Evolutionary conservation across 2,329 filamentous ascomycete genomes (phyloP).

Genomic region (Hypocreales sp.): DNA sequence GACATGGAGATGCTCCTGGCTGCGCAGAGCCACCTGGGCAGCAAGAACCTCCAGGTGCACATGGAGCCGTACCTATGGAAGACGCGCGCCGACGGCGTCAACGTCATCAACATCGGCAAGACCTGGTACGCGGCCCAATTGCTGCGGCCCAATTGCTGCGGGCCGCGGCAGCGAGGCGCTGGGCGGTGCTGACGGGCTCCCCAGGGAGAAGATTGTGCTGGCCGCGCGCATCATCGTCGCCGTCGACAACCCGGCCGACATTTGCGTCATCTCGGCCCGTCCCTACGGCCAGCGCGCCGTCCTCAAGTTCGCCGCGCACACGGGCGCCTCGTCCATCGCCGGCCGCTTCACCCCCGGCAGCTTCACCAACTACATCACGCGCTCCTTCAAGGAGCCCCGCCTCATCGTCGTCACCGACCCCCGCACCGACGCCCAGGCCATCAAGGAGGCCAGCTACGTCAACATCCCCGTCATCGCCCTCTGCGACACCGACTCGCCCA

Average conservation of each 20-base stretch:
- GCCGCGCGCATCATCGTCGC: conserved; percentile 97
- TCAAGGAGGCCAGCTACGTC: conserved; percentile 99
- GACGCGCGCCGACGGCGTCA: conserved; percentile 95
- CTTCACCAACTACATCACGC: conserved; percentile 99
- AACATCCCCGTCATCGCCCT: conserved; percentile 99
- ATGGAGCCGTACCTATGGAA: conserved; percentile 99
- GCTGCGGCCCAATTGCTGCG: too few relatives aligned
- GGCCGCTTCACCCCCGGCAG: conserved; percentile 99
- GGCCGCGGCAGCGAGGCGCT: neutral
- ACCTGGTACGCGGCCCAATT: conserved; percentile 59
- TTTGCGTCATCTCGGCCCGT: conserved; percentile 98
- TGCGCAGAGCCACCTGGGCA: conserved; percentile 90
- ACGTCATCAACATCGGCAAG: conserved; percentile 99
- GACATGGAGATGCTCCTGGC: conserved; percentile 99
- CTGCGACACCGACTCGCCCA: conserved; percentile 97
- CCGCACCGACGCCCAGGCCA: conserved; percentile 98
- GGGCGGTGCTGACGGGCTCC: conserved; percentile 4
- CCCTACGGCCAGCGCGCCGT: conserved; percentile 99
- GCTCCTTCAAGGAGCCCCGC: conserved; percentile 99
- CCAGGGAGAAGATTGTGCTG: conserved; percentile 98
- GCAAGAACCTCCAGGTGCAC: conserved; percentile 99
- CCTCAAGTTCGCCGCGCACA: conserved; percentile 99
- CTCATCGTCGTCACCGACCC: conserved; percentile 99
- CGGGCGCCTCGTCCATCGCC: conserved; percentile 92
- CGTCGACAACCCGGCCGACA: conserved; percentile 98